Percentiles rank a stretch among this genome's conserved stretches.
Conservation (phyloP, 2,329 filamentous ascomycete species). For the Aspergillus latus region DNA sequence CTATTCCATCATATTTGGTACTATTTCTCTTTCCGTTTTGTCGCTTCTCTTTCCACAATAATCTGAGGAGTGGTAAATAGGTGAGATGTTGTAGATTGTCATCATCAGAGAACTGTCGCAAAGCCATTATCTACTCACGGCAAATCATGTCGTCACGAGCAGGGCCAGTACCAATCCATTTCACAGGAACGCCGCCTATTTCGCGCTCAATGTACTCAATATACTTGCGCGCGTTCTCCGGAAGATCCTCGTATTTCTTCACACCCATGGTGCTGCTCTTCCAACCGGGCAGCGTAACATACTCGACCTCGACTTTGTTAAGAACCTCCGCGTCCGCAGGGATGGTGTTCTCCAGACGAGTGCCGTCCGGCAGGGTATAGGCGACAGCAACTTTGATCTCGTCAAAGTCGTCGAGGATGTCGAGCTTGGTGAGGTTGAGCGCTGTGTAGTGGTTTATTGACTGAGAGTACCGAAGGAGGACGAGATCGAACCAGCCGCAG, state of each 20-base stretch:
- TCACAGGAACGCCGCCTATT: slow-evolving; percentile 57
- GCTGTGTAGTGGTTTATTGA: slow-evolving; percentile 54
- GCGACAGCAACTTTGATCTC: slow-evolving; percentile 61
- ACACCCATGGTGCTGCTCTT: slow-evolving; percentile 59
- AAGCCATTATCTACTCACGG: slow-evolving; percentile 27
- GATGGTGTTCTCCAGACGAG: slow-evolving; percentile 53
- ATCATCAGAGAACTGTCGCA: no score
- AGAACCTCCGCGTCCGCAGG: slow-evolving; percentile 57
- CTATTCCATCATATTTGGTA: background rate
- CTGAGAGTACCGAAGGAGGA: slow-evolving; percentile 63
- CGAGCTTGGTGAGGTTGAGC: slow-evolving; percentile 65
- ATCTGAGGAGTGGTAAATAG: background rate
- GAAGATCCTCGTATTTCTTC: slow-evolving; percentile 58
- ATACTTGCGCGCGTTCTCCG: slow-evolving; percentile 58
- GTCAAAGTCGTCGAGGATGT: slow-evolving; percentile 63
- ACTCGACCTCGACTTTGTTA: slow-evolving; percentile 56
- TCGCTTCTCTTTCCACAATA: background rate
- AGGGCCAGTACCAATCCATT: slow-evolving; percentile 65
- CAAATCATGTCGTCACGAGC: slow-evolving; percentile 63
- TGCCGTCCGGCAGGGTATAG: slow-evolving; percentile 55
- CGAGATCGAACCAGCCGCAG: slow-evolving; percentile 66
- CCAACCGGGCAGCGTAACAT: slow-evolving; percentile 62
- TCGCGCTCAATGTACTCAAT: slow-evolving; percentile 61
- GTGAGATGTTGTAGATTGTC: slow-evolving; percentile 5
- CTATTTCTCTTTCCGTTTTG: background rate